Evolutionary conservation across 2,329 filamentous ascomycete species (phyloP).

Genomic region (Pseudogymnoascus sp.): DNA sequence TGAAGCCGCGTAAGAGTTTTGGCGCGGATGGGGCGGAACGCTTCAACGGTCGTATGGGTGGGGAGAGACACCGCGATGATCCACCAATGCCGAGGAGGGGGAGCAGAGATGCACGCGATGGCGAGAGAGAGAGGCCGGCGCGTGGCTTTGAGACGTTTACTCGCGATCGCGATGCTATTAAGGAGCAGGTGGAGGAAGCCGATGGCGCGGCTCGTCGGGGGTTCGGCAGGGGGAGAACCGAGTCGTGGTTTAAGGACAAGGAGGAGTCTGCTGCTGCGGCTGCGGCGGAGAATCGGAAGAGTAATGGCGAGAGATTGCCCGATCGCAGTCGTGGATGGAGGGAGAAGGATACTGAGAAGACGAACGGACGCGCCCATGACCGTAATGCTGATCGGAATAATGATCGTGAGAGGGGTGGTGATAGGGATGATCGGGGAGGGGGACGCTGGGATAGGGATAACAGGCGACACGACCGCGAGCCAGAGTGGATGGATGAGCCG

Average conservation of each 20-base stretch:
- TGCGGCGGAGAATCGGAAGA: slow-evolving; percentile 26
- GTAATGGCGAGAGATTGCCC: slow-evolving; percentile 26
- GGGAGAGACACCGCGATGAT: slow-evolving; percentile 36
- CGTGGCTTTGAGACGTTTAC: slow-evolving; percentile 45
- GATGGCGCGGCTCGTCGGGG: slow-evolving; percentile 55
- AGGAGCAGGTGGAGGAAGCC: slow-evolving; percentile 42
- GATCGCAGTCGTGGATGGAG: slow-evolving; percentile 31
- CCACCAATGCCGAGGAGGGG: slow-evolving; percentile 36
- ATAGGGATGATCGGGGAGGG: slow-evolving; percentile 11
- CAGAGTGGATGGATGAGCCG: slow-evolving; percentile 82
- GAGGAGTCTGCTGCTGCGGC: slow-evolving; percentile 23
- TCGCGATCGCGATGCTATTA: slow-evolving; percentile 44
- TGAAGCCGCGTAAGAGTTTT: slow-evolving; percentile 68
- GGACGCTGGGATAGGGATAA: slow-evolving; percentile 50
- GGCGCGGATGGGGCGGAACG: slow-evolving; percentile 63
- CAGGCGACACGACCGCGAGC: slow-evolving; percentile 65
- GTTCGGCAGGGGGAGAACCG: slow-evolving; percentile 56
- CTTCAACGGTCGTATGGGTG: slow-evolving; percentile 59
- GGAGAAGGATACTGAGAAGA: slow-evolving; percentile 35
- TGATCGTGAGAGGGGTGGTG: slow-evolving; percentile 18
- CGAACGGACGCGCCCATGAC: slow-evolving; percentile 13
- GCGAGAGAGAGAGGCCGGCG: slow-evolving; percentile 44
- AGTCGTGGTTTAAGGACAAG: slow-evolving; percentile 67
- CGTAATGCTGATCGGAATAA: slow-evolving; percentile 3
- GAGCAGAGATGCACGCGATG: slow-evolving; percentile 46